Evolutionary conservation across 192 early-diverging fungal genomes (phyloP), one percentile per base, ranked within the genome.

Genomic region (Neocallimastix lanati): DNA sequence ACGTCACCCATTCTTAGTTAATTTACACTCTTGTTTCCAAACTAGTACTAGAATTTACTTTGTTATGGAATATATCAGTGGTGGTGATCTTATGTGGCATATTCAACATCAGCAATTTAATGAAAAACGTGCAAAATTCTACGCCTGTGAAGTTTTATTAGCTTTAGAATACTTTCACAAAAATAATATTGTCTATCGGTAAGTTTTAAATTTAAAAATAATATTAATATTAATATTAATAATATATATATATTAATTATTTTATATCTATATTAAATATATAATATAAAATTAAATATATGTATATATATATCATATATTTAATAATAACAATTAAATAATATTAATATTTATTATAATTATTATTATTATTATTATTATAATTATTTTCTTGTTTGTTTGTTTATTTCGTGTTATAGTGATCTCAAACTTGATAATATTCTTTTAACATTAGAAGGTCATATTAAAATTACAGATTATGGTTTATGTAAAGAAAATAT

Each of bases 371-470:
- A 6, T 33, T 6, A 6, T 13, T 37, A 37, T 13, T 33, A 33
- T 33, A n/a, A n/a, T 13, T 37, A 37, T 13, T 13, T 37, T 13
- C 1, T 13, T 37, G 13, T 13, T 13, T 37, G 13, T 13, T 13
- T 37, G 13, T 14, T 37, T 13, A 37, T 14, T 37, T 37, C 13
- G n/a, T 78, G 2, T 11, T 79, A 11, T n/a, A 37, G 76, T 33
- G 76, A 79, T 79, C 78, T 33, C 11, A 79, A 79, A 11, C 50
- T 78, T 35, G 77, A 78, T 78, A 78, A 78, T 78, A 78, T 78
- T n/a, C 77, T 78, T 37, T 78, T 78, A 27, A 78, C 21, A 5
- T 37, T 78, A 37, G 77, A 78, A 4, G 77, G 77, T 11, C 77
- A 78, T 78, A 78, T 78, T 78, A 78, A 78, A 16, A 67, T 67